Percentiles rank a stretch among this genome's conserved stretches.
phyloP scores from a whole-genome alignment of 345 rosid species.

The Sisymbrium irio region DNA sequence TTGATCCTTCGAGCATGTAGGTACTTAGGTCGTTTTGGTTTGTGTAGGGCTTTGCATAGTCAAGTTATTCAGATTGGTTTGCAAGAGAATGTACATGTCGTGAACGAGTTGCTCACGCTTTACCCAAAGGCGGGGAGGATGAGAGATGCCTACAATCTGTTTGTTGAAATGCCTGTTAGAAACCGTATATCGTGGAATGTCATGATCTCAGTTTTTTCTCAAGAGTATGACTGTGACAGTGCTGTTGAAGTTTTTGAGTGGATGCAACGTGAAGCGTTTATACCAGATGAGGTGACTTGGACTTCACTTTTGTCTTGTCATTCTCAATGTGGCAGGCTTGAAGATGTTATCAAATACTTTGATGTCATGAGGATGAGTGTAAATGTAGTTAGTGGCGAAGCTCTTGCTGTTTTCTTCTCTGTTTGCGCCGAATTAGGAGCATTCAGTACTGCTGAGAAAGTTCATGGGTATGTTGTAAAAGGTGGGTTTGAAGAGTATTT shows the following conservation, averaged over 20 bases:
- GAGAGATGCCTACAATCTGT: constrained; percentile 46
- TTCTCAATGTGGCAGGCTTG: constrained; percentile 48
- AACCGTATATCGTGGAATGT: constrained; percentile 66
- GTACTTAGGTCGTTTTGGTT: constrained; percentile 25
- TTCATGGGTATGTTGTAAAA: constrained; percentile 58
- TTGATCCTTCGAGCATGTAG: constrained; percentile 53
- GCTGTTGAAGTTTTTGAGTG: constrained; percentile 47
- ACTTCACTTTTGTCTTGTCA: constrained; percentile 63
- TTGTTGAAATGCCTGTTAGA: constrained; percentile 55
- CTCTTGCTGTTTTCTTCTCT: constrained; percentile 59
- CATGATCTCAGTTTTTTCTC: constrained; percentile 56
- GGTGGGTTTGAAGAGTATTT: constrained; percentile 54
- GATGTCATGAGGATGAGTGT: constrained; percentile 49
- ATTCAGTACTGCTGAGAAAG: constrained; percentile 33
- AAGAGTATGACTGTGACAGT: constrained; percentile 43
- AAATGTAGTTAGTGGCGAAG: constrained; percentile 41
- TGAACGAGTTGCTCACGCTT: constrained; percentile 59
- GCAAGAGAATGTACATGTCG: constrained; percentile 45
- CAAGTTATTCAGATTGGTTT: constrained; percentile 53
- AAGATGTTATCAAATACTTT: constrained; percentile 46
- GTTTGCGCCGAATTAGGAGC: constrained; percentile 43
- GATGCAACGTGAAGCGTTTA: constrained; percentile 60
- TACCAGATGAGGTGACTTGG: constrained; percentile 71
- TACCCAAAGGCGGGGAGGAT: constrained; percentile 47
- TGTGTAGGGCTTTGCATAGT: constrained; percentile 45